Base-by-base conservation (phyloP, 208 protist genomes). In the Crithidia sp. region DNA sequence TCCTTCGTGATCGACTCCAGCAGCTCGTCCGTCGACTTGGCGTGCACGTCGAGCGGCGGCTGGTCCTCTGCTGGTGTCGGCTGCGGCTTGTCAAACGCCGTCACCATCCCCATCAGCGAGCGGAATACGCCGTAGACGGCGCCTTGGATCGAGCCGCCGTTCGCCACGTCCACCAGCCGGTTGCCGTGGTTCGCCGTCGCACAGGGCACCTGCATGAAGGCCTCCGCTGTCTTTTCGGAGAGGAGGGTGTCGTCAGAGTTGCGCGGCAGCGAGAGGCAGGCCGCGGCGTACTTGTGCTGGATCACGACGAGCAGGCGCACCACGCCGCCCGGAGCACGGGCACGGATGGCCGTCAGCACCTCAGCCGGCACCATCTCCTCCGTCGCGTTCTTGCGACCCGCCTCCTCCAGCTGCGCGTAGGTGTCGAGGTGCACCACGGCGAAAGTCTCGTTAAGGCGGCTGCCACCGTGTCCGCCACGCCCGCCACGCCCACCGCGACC, bases 401-500 rank as follows among this genome's bases (percentile, higher is more conserved):
- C 81, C 54, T 91, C 86, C 66, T 89, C 81, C 57, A 95, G 79
- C 74, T 85, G 76, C 17, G 77, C 87, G 67, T 92, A 95, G 61
- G 70, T 81, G 52, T 91, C 85, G 16, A 95, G 76, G 68, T 95
- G 91, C 5, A 95, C 78, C 9, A 91, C 67, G 64, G 73, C 85
- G 69, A 71, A 87, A 7, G 71, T 76, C 58, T 90, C 77, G 28
- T 67, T 43, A 10, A 70, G 67, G 10, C 71, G 70, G 36, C 61
- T 65, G 47, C 75, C 67, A 19, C 67, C 41, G 16, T 59, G 59
- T 14, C 76, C 67, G 49, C 74, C 73, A 47, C 77, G 41, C 7
- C 72, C 57, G 16, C 82, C 76, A 39, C 63, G 55, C 12, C 67
- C 62, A 28, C 84, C 74, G 41, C 73, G 52, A 37, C 57, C 65